A percentile compares a stretch with the other conserved stretches of the same genome.
Evolutionary conservation across 1,139 yeast species (phyloP).

Genomic region (Suhomyces choctaworum): DNA sequence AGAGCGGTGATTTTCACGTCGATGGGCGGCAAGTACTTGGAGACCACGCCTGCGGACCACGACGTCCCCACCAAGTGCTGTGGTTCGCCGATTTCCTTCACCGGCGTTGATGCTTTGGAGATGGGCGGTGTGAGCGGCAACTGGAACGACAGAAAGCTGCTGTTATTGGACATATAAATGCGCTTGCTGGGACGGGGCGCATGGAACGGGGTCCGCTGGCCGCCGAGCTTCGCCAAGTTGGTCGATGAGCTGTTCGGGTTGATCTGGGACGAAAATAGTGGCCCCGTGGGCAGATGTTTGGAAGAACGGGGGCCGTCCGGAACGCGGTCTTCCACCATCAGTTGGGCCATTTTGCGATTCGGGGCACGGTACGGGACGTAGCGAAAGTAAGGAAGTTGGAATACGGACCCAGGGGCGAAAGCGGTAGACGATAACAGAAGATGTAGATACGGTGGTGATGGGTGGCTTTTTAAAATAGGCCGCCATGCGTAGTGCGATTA

Average conservation of each 20-base stretch:
- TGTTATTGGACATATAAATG: slow-evolving; percentile 17
- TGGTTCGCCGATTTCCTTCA: slow-evolving; percentile 14
- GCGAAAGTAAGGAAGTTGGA: slow-evolving; percentile 4
- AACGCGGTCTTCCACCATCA: slow-evolving; percentile 3
- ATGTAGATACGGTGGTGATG: too few relatives aligned
- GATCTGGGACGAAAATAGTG: slow-evolving; percentile 8
- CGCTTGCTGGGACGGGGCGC: slow-evolving; percentile 23
- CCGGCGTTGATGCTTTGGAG: slow-evolving; percentile 37
- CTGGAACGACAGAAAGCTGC: slow-evolving; percentile 16
- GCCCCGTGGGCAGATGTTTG: slow-evolving; percentile 3
- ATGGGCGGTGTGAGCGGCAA: slow-evolving; percentile 41
- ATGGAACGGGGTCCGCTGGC: slow-evolving; percentile 12
- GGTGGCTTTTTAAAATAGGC: too few relatives aligned
- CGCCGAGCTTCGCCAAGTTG: slow-evolving; percentile 19
- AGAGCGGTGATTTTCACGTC: slow-evolving; percentile 36
- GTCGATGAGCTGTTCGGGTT: slow-evolving; percentile 33
- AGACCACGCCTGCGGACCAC: slow-evolving; percentile 1
- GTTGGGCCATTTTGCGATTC: slow-evolving; percentile 4
- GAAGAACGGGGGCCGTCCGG: background rate
- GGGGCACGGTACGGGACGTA: background rate
- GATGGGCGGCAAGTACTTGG: slow-evolving; percentile 26
- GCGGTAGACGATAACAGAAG: too few relatives aligned
- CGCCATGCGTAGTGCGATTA: too few relatives aligned
- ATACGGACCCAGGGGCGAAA: too few relatives aligned
- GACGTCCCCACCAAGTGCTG: background rate